phyloP scores from a whole-genome alignment of 306 rosid genomes.

The Urtica urens region DNA sequence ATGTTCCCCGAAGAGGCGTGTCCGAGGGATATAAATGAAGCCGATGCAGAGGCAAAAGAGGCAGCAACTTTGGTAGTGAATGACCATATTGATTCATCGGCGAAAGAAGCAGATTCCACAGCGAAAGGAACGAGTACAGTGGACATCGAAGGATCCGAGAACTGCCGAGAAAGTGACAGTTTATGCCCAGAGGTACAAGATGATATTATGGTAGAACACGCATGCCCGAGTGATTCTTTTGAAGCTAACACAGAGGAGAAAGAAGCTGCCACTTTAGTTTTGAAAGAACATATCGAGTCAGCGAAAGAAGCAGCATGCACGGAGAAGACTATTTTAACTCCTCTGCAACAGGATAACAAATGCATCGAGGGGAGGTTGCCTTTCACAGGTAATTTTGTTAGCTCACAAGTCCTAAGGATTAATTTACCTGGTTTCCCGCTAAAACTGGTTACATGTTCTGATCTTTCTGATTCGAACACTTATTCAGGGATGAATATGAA shows the following conservation, averaged over 20 bases:
- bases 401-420: conserved; percentile 18
- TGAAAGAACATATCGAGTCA: conserved; percentile 12
- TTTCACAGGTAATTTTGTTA: conserved; percentile 15
- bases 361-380: conserved; percentile 16
- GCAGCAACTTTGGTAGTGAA: conserved; percentile 5
- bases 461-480: conserved; percentile 1
- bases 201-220: conserved; percentile 14
- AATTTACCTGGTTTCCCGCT: conserved; percentile 18
- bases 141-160: conserved; percentile 18
- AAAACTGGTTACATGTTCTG: conserved; percentile 14
- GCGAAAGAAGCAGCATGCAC: conserved; percentile 18
- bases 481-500: not conserved
- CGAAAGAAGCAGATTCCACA: conserved; percentile 18
- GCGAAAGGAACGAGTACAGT: conserved; percentile 19
- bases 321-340: conserved; percentile 17
- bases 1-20: conserved; percentile 12
- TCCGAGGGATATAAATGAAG: too few relatives aligned
- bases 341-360: conserved; percentile 14
- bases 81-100: conserved; percentile 11
- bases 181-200: conserved; percentile 17
- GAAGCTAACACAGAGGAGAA: not conserved
- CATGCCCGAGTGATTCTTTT: not conserved
- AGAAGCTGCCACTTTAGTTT: not conserved
- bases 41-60: conserved; percentile 13
- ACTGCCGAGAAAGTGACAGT: conserved; percentile 19